Base-by-base conservation (phyloP, 2,329 filamentous ascomycete genomes). In the Fusarium concolor region DNA sequence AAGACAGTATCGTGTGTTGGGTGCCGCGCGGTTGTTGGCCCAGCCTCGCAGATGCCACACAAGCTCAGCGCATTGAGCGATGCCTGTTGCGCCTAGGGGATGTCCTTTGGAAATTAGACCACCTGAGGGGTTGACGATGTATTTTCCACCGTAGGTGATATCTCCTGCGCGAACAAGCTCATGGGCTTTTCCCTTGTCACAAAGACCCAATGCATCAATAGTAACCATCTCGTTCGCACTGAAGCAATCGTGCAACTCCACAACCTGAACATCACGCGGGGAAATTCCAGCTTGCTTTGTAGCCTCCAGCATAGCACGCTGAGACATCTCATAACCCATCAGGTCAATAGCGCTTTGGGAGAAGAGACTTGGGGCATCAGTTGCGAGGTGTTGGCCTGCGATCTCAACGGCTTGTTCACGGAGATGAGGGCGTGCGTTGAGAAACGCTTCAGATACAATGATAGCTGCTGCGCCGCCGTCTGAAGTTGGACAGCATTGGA, bases 401-500 rank as follows among this genome's bases (percentile, higher is more conserved):
- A 98, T 93, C 57, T 93, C 85, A 65, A 98, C 83, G n/a, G 96
- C 95, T 74, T 94, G 92, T 56, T 87, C 84, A 76, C 89, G 90
- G 61, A 97, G 88, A 73, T 97, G 89, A 2, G 94, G 94, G 22
- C 93, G 88, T 10, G 90, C 90, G 74, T 95, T 91, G 55, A 98
- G 87, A 86, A 97, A 98, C 46, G 86, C 87, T 80, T 97, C 90
- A 1, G 93, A 97, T 55, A 97, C 94, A 51, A 99, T 83, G 31
- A 98, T 90, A 15, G 92, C 93, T 1, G 96, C 94, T 1, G 94
- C 95, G 45, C 90, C 92, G 47, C 95, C 95, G 79, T 98, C 96
- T 1, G 93, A 97, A 2, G 95, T 98, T 2, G 96, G 95, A 81
- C 95, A 97, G 86, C 95, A 98, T 83, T 98, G 96, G n/a, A 98